Evolutionary conservation across 139 green algal species (phyloP), one percentile per base, ranked within the genome.

Genomic region (Chlorella ohadii): DNA sequence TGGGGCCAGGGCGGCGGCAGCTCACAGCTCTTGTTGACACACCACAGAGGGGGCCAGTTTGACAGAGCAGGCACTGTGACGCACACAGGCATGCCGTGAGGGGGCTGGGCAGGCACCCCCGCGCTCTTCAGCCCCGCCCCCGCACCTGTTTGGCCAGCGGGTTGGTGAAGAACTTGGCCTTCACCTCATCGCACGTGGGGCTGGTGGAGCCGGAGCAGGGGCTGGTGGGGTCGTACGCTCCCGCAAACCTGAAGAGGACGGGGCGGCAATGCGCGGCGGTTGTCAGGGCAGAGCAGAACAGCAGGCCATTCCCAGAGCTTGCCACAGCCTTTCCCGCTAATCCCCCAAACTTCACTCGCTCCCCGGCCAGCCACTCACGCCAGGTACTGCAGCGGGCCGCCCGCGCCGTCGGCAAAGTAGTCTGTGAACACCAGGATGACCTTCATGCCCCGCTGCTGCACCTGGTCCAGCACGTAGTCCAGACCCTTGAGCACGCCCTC

Each of bases 401-500:
- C 73, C 0, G 83, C 59, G 19, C 28, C 28, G 67, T 83, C 59
- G 19, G 20, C 5, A 61, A 83, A 83, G 83, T 87, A 87, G 72
- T 87, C 83, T 0, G 83, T 78, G n/a, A 87, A 63, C 36, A 82
- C 76, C 25, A 55, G 57, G 36, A 88, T 38, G 15, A 90, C 88
- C 38, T 86, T 87, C 75, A 93, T 72, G 61, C 81, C 72, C 7
- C 51, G 77, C 71, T 84, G 63, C 19, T 83, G 81, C 1, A 82
- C 86, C 39, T 89, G 72, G 31, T 85, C 75, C 31, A 93, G 83
- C 17, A 87, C 84, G 33, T 85, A 88, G 47, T 88, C 84, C 47
- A 88, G n/a, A 23, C 82, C 84, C 23, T 34, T 17, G 39, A 86
- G 72, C 67, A 86, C 68, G n/a, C 23, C 51, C 51, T 86, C 51